Evolutionary conservation across 495 filamentous ascomycete species (phyloP).

Genomic region (Hamigera avellanea): DNA sequence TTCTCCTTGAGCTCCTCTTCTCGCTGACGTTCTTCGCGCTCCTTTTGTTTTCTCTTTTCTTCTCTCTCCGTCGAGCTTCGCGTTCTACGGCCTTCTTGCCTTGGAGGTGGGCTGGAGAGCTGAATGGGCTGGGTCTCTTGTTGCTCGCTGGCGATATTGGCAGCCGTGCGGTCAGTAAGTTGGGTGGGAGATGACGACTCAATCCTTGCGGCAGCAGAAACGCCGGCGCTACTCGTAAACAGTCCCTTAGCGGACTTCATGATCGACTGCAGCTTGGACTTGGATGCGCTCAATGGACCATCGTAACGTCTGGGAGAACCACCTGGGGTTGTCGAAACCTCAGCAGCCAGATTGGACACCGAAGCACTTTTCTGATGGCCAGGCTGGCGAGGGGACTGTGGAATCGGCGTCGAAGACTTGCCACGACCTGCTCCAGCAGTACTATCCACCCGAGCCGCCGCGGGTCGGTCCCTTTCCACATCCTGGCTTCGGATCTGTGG

Average conservation of each 20-base stretch:
- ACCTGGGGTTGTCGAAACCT: constrained; percentile 49
- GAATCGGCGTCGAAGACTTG: constrained; percentile 35
- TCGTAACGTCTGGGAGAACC: constrained; percentile 66
- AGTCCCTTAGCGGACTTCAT: constrained; percentile 75
- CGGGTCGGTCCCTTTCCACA: background rate
- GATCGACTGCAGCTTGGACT: constrained; percentile 77
- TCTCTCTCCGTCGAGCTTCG: constrained; percentile 64
- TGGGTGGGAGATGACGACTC: constrained; percentile 38
- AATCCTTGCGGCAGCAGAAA: constrained; percentile 65
- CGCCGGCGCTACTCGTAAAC: constrained; percentile 66
- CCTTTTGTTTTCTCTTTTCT: constrained; percentile 52
- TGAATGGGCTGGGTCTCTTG: constrained; percentile 12
- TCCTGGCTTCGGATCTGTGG: constrained; percentile 2
- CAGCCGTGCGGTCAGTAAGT: constrained; percentile 8
- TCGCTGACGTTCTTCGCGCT: constrained; percentile 40
- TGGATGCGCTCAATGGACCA: constrained; percentile 76
- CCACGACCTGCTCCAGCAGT: constrained; percentile 16
- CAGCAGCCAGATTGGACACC: constrained; percentile 42
- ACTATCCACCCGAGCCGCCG: constrained; percentile 2
- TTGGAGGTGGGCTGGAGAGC: constrained; percentile 18
- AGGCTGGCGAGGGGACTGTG: constrained; percentile 35
- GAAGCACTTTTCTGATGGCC: constrained; percentile 52
- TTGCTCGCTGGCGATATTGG: constrained; percentile 3
- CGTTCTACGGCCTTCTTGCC: constrained; percentile 46
- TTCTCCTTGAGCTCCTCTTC: constrained; percentile 49